Evolutionary conservation across 2,329 filamentous ascomycete genomes (phyloP).

Genomic region (Hysterium pulicare): DNA sequence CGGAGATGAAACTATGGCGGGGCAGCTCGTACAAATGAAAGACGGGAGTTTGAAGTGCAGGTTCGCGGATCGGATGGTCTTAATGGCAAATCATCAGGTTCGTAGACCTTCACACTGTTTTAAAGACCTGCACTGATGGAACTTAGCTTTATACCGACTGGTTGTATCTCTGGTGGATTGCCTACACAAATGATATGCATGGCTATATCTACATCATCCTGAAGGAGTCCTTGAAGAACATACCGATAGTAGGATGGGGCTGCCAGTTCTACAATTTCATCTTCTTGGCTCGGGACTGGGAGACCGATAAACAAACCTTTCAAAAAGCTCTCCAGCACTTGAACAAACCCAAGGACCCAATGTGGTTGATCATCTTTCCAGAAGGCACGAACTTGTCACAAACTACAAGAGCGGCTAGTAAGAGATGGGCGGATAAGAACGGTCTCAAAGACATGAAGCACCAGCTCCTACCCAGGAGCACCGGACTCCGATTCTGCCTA

Average conservation of each 20-base stretch:
- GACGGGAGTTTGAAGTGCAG: constrained; percentile 74
- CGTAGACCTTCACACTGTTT: background rate
- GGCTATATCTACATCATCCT: constrained; percentile 87
- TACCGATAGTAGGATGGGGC: constrained; percentile 75
- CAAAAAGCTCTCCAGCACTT: constrained; percentile 70
- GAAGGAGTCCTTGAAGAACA: constrained; percentile 79
- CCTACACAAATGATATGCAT: constrained; percentile 80
- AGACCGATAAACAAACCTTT: constrained; percentile 71
- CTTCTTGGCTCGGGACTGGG: constrained; percentile 88
- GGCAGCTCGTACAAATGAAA: constrained; percentile 65
- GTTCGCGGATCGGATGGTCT: constrained; percentile 76
- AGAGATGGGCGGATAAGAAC: constrained; percentile 72
- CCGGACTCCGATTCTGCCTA: constrained; percentile 75
- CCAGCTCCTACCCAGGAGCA: constrained; percentile 73
- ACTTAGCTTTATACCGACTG: constrained; percentile 79
- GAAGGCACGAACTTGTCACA: constrained; percentile 79
- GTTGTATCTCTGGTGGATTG: constrained; percentile 91
- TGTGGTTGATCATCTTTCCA: constrained; percentile 88
- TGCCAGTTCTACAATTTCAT: constrained; percentile 89
- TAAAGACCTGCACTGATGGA: constrained; percentile 3
- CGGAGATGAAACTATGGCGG: constrained; percentile 74
- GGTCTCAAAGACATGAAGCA: constrained; percentile 71
- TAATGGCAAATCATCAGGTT: constrained; percentile 80
- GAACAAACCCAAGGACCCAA: constrained; percentile 67
- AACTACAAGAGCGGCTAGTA: constrained; percentile 68